Evolutionary conservation across 805 yeast species (phyloP).

Genomic region (Teunomyces stri): DNA sequence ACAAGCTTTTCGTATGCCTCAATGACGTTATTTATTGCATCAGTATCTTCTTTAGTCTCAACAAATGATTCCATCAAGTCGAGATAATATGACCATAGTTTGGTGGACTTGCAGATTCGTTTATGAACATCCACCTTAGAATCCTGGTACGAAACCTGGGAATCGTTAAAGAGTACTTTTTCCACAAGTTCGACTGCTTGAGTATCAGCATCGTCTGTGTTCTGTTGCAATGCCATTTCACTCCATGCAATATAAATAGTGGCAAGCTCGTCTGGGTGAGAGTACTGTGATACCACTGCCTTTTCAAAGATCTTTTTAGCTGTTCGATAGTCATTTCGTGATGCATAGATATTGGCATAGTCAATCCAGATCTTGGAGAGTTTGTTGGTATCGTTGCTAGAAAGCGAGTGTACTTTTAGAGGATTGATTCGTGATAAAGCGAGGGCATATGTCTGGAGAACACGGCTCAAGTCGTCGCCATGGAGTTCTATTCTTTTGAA

Average conservation of each 20-base stretch:
- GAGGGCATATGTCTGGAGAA: constrained; percentile 53
- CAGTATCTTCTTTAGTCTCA: constrained; percentile 32
- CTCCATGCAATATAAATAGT: constrained; percentile 76
- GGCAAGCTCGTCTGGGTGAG: constrained; percentile 59
- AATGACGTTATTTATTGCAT: constrained; percentile 14
- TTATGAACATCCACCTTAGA: background rate
- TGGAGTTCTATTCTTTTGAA: constrained; percentile 52
- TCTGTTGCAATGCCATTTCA: constrained; percentile 52
- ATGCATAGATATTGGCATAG: constrained; percentile 65
- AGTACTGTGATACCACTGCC: constrained; percentile 70
- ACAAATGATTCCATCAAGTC: constrained; percentile 64
- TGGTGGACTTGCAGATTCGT: constrained; percentile 56
- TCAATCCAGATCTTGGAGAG: constrained; percentile 65
- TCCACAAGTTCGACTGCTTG: constrained; percentile 33
- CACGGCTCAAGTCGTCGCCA: constrained; percentile 30
- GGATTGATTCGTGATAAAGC: constrained; percentile 73
- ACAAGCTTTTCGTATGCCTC: constrained; percentile 30
- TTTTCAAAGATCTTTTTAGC: constrained; percentile 63
- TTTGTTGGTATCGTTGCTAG: constrained; percentile 20
- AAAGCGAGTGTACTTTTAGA: constrained; percentile 30
- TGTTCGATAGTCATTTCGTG: constrained; percentile 50
- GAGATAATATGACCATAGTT: constrained; percentile 71
- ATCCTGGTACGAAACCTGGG: background rate
- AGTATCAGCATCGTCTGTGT: constrained; percentile 40
- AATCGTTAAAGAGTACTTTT: constrained; percentile 15